Conservation (phyloP, 768 basidiomycete species). For the Phaeotremella fagi region DNA sequence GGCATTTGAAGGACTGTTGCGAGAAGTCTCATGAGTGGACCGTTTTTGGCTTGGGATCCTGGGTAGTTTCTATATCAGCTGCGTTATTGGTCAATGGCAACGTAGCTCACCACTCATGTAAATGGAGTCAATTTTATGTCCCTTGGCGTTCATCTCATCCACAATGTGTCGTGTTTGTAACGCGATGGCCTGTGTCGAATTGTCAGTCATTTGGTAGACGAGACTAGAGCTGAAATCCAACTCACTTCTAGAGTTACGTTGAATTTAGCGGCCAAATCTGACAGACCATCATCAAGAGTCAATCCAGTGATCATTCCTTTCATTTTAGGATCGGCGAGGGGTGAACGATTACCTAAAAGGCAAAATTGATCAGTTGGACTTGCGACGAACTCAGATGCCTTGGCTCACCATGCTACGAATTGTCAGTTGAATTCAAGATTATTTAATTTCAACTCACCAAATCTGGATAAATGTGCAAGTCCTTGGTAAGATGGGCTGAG, state of each 20-base stretch:
- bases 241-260: constrained; percentile 72
- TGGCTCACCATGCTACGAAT: neutral
- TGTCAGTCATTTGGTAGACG: neutral
- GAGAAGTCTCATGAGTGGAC: constrained; percentile 79
- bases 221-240: neutral
- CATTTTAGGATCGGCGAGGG: constrained; percentile 93
- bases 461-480: constrained; percentile 92
- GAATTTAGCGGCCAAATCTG: constrained; percentile 84
- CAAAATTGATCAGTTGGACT: neutral
- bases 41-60: constrained; percentile 89
- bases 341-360: constrained; percentile 88
- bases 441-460: constrained; percentile 49
- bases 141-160: constrained; percentile 78
- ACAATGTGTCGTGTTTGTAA: constrained; percentile 92
- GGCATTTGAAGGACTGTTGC: constrained; percentile 78
- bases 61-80: neutral
- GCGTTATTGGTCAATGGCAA: neutral
- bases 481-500: constrained; percentile 71
- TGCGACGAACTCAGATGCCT: neutral
- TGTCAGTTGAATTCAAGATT: neutral
- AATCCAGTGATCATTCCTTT: constrained; percentile 85
- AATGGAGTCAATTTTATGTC: constrained; percentile 74
- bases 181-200: constrained; percentile 62
- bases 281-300: constrained; percentile 66
- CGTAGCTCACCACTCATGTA: constrained; percentile 65